Base-by-base conservation (phyloP, 78 protist genomes). In the Creolimax fragrantissima region DNA sequence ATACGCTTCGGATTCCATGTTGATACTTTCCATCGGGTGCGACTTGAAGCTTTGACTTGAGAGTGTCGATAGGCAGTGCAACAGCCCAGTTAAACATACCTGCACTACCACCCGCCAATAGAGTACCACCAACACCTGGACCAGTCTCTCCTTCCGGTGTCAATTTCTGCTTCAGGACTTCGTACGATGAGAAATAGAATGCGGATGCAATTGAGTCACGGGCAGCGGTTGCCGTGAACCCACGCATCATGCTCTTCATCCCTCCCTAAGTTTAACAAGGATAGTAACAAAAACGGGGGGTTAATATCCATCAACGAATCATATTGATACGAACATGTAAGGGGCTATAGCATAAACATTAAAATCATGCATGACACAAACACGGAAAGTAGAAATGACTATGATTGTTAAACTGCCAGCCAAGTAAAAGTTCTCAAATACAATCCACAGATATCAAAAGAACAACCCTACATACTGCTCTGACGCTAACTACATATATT, bases 101-200 rank as follows among this genome's bases (percentile, higher is more conserved):
- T 5, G 95, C 96, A 41, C 58, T 24, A 2, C 96, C 96, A 4
- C 96, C 96, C 5, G 94, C 91, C 0, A 89, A 4, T 3, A 93
- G 92, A 32, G 67, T 44, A 35, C 42, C 94, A 85, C 7, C 45
- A 44, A 81, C 47, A 42, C 93, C 89, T n/a, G 93, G 93, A 5
- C 90, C 4, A 36, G 84, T 67, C n/a, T 42, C 89, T 5, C 93
- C 93, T 2, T 5, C 84, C 6, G 89, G 67, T 41, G 44, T 44
- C 37, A 86, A 0, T 35, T 2, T 3, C 5, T 32, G n/a, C 89
- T 95, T 95, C 32, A 92, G 7, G 84, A 4, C 7, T 81, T 96
- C 97, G 94, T 96, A 96, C 41, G 95, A 43, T 2, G 89, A 2
- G 66, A 96, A 96, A 93, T 94, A 96, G 88, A 88, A 45, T 6